Percentiles rank a stretch among this genome's conserved stretches.
These are phyloP conservation scores for Zygosaccharomyces pseudobailii DNA, from an alignment of 1,139 yeast species.

Conservation along the genomic window DNA sequence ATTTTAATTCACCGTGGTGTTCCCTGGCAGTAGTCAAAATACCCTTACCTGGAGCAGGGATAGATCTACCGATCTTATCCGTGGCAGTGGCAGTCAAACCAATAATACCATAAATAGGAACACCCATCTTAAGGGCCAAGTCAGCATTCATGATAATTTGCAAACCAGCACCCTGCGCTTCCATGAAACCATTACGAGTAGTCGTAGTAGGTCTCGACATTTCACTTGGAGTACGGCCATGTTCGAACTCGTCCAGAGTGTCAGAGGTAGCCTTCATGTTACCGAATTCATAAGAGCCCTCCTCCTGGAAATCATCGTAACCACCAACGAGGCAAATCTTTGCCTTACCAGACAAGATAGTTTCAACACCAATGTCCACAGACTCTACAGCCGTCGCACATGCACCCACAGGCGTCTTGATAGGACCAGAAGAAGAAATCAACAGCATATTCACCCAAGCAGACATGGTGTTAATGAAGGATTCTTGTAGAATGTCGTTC, in stretches of 20 bases:
- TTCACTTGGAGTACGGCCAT: conserved; percentile 96
- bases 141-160: conserved; percentile 95
- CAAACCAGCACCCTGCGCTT: conserved; percentile 98
- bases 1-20: conserved; percentile 76
- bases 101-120: conserved; percentile 93
- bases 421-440: conserved; percentile 97
- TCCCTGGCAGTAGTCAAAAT: conserved; percentile 96
- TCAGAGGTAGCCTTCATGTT: conserved; percentile 98
- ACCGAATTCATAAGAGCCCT: conserved; percentile 95
- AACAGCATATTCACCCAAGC: conserved; percentile 99
- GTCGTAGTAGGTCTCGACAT: conserved; percentile 99
- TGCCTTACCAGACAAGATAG: conserved; percentile 88
- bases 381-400: conserved; percentile 99
- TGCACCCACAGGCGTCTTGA: conserved; percentile 98
- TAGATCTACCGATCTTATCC: conserved; percentile 97
- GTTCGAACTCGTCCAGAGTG: conserved; percentile 77
- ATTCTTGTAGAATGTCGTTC: conserved; percentile 94
- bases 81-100: conserved; percentile 96
- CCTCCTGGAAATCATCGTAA: conserved; percentile 98
- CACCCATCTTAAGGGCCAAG: conserved; percentile 95
- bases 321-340: conserved; percentile 97
- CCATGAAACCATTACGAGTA: conserved; percentile 97
- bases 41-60: conserved; percentile 99
- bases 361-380: conserved; percentile 91
- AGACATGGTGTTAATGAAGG: conserved; percentile 97